Evolutionary conservation across 768 basidiomycete genomes (phyloP).

Genomic region (Suillus placidus): DNA sequence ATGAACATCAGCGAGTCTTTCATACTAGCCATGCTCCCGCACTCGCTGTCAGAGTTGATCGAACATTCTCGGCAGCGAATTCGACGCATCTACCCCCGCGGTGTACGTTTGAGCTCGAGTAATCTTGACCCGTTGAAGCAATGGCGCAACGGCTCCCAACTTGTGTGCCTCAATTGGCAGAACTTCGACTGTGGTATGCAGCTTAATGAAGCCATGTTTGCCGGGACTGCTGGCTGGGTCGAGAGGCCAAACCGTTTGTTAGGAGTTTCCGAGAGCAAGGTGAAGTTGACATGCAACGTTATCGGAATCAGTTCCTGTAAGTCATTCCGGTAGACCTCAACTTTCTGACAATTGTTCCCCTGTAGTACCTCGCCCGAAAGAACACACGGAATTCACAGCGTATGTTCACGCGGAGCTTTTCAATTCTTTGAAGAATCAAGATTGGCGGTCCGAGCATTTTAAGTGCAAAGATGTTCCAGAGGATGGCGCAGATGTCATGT

Average conservation of each 20-base stretch:
- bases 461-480: constrained; percentile 37
- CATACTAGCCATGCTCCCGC: constrained; percentile 43
- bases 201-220: constrained; percentile 65
- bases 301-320: constrained; percentile 49
- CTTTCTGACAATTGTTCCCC: neutral
- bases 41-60: constrained; percentile 40
- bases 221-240: constrained; percentile 57
- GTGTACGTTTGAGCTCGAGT: constrained; percentile 55
- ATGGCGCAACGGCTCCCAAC: constrained; percentile 61
- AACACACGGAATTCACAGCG: constrained; percentile 39
- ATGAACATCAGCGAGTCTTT: constrained; percentile 64
- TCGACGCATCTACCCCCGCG: constrained; percentile 60
- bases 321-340: constrained; percentile 20
- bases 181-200: constrained; percentile 59
- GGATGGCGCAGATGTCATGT: constrained; percentile 43
- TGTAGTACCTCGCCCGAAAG: constrained; percentile 50
- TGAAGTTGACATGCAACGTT: constrained; percentile 37
- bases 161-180: constrained; percentile 66
- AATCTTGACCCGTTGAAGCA: constrained; percentile 55
- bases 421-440: constrained; percentile 39
- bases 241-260: constrained; percentile 44
- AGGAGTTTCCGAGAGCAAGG: constrained; percentile 20
- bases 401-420: constrained; percentile 52
- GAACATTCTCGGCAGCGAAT: constrained; percentile 46
- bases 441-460: constrained; percentile 47